Base-by-base conservation (phyloP, 345 rosid species). In the Firmiana major region DNA sequence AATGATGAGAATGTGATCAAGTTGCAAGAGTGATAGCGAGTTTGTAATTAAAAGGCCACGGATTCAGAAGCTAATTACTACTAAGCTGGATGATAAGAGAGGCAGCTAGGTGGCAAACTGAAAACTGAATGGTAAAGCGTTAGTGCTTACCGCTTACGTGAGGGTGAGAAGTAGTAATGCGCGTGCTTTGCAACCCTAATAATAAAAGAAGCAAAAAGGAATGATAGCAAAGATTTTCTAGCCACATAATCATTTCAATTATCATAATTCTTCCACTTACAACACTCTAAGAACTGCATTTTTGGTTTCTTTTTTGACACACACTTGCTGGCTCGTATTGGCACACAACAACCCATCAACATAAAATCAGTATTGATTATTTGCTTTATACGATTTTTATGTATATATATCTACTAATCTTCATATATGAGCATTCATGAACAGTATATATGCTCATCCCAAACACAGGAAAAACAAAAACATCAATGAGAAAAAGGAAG, bases 241-340 rank as follows among this genome's bases (percentile, higher is more conserved):
- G 45, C 74, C 60, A 51, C 62, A 51, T 9, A 51, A 71, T 71
- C 74, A 31, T 51, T 71, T 71, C 16, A 31, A 28, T 28, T 28
- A 70, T 70, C 26, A 51, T 51, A 49, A 70, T 70, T 70, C 59
- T 31, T 49, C 59, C 74, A 70, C 74, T 19, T 71, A 24, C 57
- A 46, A 71, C 60, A 71, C 31, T 57, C 58, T 28, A 28, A 31
- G 73, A 71, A 26, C 45, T 5, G 60, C 69, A 21, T 12, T 73
- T 55, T 68, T 26, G 3, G 15, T 46, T 13, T 64, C 3, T 12
- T 6, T 22, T 42, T 21, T 43, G 0, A 9, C 9, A 31, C 34
- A 31, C 9, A 22, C n/a, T 10, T 11, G 6, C 38, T 26, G 15
- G 0, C 17, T 70, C 22, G 4, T 70, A 16, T 26, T 26, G 58